phyloP scores from a whole-genome alignment of 495 filamentous ascomycete species.

The Talaromyces nanjingensis region DNA sequence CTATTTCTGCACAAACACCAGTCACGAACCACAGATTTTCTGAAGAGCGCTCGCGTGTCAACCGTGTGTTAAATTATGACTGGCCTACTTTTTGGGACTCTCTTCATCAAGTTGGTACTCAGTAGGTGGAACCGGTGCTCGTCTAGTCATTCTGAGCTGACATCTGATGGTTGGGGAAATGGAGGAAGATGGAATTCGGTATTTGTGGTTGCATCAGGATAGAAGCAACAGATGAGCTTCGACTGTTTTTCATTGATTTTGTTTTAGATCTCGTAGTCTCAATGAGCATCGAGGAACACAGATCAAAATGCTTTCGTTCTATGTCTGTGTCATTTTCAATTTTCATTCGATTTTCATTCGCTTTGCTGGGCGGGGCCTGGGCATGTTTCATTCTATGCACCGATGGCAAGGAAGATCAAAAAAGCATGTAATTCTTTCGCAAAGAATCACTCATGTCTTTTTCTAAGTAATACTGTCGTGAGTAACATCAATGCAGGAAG shows the following conservation, averaged over 20 bases:
- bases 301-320: neutral
- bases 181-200: neutral
- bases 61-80: neutral
- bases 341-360: neutral
- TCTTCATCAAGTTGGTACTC: neutral
- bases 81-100: constrained; percentile 3
- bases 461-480: neutral
- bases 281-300: neutral
- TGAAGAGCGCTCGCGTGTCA: neutral
- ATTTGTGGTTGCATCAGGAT: neutral
- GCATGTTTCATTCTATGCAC: neutral
- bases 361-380: neutral
- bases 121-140: neutral
- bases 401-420: neutral
- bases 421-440: neutral
- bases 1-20: neutral
- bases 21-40: neutral
- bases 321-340: neutral
- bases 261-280: neutral
- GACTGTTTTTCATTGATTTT: neutral
- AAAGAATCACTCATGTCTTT: neutral
- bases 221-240: neutral
- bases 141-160: neutral
- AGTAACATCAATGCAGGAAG: neutral
- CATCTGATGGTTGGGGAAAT: neutral